Conservation (phyloP, 148 eudicot genomes). For the Rhododendron simsii region DNA sequence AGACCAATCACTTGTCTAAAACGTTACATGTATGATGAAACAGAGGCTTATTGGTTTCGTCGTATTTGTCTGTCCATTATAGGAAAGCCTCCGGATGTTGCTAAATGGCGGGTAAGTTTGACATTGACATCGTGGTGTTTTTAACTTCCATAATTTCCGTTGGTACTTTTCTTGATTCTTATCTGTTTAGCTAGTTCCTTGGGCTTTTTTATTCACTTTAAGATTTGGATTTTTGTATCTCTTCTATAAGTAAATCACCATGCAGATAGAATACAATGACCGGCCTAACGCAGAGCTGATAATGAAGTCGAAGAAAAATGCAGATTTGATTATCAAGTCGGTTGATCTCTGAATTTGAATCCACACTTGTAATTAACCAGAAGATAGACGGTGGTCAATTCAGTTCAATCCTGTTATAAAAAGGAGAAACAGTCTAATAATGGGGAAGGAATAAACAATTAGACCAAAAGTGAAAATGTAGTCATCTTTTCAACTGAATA, state of each 20-base stretch:
- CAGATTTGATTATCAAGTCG: constrained; percentile 78
- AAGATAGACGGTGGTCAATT: neutral
- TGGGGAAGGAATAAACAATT: neutral
- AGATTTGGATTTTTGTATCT: neutral
- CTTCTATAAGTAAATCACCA: neutral
- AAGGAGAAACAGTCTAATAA: neutral
- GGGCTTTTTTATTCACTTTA: neutral
- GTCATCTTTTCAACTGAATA: neutral
- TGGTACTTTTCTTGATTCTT: neutral
- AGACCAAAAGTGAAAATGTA: neutral
- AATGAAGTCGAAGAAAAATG: constrained; percentile 79
- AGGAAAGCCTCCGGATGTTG: constrained; percentile 72
- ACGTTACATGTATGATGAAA: neutral
- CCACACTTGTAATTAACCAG: neutral
- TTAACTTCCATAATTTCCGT: constrained; percentile 1
- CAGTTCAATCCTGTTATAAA: neutral
- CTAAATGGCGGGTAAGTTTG: constrained; percentile 83
- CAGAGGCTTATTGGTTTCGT: constrained; percentile 7
- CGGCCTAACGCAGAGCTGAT: constrained; percentile 94
- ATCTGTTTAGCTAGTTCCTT: neutral
- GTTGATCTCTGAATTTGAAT: constrained; percentile 37
- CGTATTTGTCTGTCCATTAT: constrained; percentile 8
- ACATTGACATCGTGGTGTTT: neutral
- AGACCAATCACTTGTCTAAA: neutral
- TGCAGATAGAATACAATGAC: constrained; percentile 91